Conservation (phyloP, 2,329 filamentous ascomycete species). For the Coniella lustricola region DNA sequence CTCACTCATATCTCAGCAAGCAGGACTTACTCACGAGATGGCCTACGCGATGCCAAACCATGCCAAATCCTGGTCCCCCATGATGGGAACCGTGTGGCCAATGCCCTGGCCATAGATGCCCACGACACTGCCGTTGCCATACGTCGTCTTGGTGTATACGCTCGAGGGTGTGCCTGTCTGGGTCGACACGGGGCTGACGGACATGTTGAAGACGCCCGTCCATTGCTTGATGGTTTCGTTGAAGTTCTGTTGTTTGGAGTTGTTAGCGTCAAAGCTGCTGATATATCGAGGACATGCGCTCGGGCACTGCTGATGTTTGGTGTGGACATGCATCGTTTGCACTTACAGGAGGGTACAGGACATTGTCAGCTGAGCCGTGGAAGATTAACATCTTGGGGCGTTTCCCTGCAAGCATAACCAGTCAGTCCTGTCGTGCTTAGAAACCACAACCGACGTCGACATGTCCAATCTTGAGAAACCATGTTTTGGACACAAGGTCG, state of each 20-base stretch:
- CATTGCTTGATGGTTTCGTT: conserved; percentile 38
- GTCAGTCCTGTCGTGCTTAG: too few relatives aligned
- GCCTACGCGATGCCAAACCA: conserved; percentile 27
- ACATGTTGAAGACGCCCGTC: conserved; percentile 36
- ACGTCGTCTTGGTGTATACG: conserved; percentile 31
- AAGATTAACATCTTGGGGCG: conserved; percentile 51
- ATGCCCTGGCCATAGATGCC: conserved; percentile 29
- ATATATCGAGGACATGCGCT: too few relatives aligned
- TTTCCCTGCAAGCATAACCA: conserved; percentile 30
- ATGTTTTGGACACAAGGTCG: too few relatives aligned
- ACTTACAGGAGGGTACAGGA: conserved; percentile 26
- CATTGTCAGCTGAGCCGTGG: conserved; percentile 48
- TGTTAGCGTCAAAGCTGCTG: not conserved
- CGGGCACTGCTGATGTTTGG: too few relatives aligned
- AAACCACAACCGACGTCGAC: too few relatives aligned
- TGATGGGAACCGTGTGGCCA: conserved; percentile 28
- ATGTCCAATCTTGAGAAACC: too few relatives aligned
- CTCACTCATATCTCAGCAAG: too few relatives aligned
- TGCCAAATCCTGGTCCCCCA: conserved; percentile 27
- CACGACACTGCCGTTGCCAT: conserved; percentile 25
- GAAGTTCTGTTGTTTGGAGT: conserved; percentile 26
- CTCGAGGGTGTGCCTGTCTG: conserved; percentile 26
- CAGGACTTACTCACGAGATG: too few relatives aligned
- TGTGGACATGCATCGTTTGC: too few relatives aligned
- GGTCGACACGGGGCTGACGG: conserved; percentile 24